Evolutionary conservation across 2,329 filamentous ascomycete species (phyloP).

Genomic region (Sporothrix curviconia): DNA sequence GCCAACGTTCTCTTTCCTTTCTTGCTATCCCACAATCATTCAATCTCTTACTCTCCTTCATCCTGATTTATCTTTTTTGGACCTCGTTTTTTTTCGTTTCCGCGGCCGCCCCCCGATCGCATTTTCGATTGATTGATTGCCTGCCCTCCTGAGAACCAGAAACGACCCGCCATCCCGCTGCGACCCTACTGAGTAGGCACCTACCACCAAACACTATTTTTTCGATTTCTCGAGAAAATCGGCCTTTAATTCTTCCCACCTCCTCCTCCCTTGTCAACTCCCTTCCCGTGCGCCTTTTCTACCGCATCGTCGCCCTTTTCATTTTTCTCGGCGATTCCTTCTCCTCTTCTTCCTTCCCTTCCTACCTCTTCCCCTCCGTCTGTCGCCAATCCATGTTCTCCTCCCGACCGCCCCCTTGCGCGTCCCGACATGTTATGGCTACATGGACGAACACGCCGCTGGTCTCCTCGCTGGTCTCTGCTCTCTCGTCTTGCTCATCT

Average conservation of each 20-base stretch:
- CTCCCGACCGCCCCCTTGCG: conserved; percentile 11
- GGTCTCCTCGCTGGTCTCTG: conserved; percentile 39
- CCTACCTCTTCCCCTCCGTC: background rate
- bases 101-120: background rate
- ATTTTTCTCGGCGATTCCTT: background rate
- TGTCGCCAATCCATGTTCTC: conserved; percentile 15
- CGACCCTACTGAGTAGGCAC: conserved; percentile 9
- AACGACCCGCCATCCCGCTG: conserved; percentile 10
- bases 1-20: background rate
- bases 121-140: conserved; percentile 3
- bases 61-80: conserved; percentile 15
- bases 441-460: conserved; percentile 37
- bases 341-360: background rate
- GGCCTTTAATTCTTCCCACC: conserved; percentile 6
- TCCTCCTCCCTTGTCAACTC: conserved; percentile 1
- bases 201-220: background rate
- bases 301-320: background rate
- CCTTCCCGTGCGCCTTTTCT: too few relatives aligned
- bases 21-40: background rate
- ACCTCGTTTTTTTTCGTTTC: background rate
- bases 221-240: too few relatives aligned
- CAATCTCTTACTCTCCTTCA: background rate
- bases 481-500: conserved; percentile 38
- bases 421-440: conserved; percentile 43
- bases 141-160: conserved; percentile 5